Base-by-base conservation (phyloP, 2,329 filamentous ascomycete genomes). In the Mycogone perniciosa region DNA sequence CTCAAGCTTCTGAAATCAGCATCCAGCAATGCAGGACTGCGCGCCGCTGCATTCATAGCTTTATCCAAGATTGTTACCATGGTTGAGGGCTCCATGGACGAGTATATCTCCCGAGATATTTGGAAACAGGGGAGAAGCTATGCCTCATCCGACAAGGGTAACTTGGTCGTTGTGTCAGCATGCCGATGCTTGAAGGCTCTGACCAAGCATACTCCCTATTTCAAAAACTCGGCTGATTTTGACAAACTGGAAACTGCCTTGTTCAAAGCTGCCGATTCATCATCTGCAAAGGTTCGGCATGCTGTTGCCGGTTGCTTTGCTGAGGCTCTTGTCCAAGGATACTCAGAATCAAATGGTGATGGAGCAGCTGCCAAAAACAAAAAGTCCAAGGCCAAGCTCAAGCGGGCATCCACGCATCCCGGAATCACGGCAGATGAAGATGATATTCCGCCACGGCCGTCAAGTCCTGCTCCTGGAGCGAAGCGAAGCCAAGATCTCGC, bases 121-220 rank as follows among this genome's bases (percentile, higher is more conserved):
- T 97, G 90, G 89, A 99, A 96, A 68, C 88, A 92, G 65, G 86
- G 84, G 29, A 84, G 93, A 56, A 89, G 78, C 67, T 79, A 86
- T 59, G 86, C 86, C 30, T 77, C 83, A 0, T 77, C 76, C 53
- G 95, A 99, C 67, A 97, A 93, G 68, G 88, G 89, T 4, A 77
- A 83, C 3, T 76, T 95, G 33, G 90, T 92, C 6, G 82, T 96
- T 64, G 79, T 86, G 11, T 81, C 83, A 51, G 87, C 89, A 7
- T 95, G 88, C 62, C 83, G 83, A 57, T 95, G 89, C 64, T 71
- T 99, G 55, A 85, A 87, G 62, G 76, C 83, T 49, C 72, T 97
- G 44, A 72, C 87, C 26, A 84, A 80, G 51, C 74, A 80, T 54
- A 96, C 91, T 0, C 69, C 79, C 0, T 95, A 88, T 64, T 97